Base-by-base conservation (phyloP, 495 filamentous ascomycete species). In the Neurospora tetrasperma region DNA sequence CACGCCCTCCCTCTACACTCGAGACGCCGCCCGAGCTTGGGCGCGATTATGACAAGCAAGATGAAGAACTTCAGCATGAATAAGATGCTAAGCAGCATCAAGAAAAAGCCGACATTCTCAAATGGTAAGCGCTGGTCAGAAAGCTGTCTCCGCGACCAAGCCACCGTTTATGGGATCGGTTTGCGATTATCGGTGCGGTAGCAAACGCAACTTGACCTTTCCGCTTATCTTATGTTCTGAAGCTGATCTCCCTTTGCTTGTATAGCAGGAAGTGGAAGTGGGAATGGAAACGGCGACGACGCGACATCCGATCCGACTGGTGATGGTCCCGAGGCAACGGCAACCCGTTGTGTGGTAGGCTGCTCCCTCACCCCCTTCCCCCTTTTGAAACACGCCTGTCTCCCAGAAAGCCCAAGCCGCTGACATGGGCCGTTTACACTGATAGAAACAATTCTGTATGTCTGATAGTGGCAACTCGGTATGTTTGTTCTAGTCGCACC, bases 401-500 rank as follows among this genome's bases (percentile, higher is more conserved):
- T 62, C 31, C 54, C 54, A 16, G 54, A 35, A 31, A 27, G 27
- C 12, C 18, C 54, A 62, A 62, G 14, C 12, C 72, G 70, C 76
- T 79, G 48, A 78, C 71, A 54, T 27, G n/a, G 16, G 69, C 27
- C 72, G 9, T 59, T 62, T 62, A 27, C 54, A 1, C 3, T 62
- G 54, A 62, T 35, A 86, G 83, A 83, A 82, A 81, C 78, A 80
- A 76, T 98, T 98, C 79, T 97, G 94, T 86, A 89, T 93, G 80
- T 92, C 92, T 20, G 90, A 87, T 35, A 87, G 86, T 71, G 86
- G 85, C 74, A 86, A 89, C 75, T 80, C 86, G 74, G 91, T 93
- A 85, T 69, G 88, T 75, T 27, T 11, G 39, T 62, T 35, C 23
- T 16, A 35, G 27, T 62, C 20, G 10, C 48, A 16, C 6, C 16